Base-by-base conservation (phyloP, 495 filamentous ascomycete genomes). In the Aspergillus nanangensis region DNA sequence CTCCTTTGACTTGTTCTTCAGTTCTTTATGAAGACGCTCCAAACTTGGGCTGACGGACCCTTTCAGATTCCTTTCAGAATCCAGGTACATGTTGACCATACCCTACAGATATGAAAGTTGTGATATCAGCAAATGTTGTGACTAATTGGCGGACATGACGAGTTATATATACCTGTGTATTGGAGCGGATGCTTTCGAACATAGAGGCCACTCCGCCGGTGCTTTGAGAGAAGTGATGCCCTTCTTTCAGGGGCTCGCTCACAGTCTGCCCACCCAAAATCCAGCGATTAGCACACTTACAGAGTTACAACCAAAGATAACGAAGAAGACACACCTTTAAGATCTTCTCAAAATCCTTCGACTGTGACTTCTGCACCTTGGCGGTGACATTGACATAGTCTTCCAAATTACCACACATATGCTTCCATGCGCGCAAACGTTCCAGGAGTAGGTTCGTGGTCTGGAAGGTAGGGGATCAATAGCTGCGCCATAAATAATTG, bases 311-410 rank as follows among this genome's bases (percentile, higher is more conserved):
- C 7, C 8, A 31, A 31, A n/a, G 8, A 25, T 23, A 14, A 7
- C 15, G 11, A 27, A 33, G n/a, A n/a, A 37, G 35, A 29, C 66
- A 20, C 41, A 89, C 87, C 81, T 96, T 97, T 53, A 96, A 65
- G 20, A 95, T 82, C 67, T 86, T 92, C 76, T 96, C 90, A 56
- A 95, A 93, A 61, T 97, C 93, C 74, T 96, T 97, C 22, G 88
- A 82, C 50, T 95, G 82, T 11, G 79, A 77, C 64, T 82, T 88
- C 52, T 95, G 80, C 31, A 87, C 69, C 72, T 90, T 96, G 61
- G 95, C 89, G 18, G 86, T 88, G 9, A 83, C 80, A 31, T 69
- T 64, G 50, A 98, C 77, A 61, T 96, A 98, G 40, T 91, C 87
- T 65, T 96, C 90, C 21, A 98, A 69, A 61, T 96, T 91, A 42